Conservation (phyloP, 331 rosid species). For the Ulmus americana region DNA sequence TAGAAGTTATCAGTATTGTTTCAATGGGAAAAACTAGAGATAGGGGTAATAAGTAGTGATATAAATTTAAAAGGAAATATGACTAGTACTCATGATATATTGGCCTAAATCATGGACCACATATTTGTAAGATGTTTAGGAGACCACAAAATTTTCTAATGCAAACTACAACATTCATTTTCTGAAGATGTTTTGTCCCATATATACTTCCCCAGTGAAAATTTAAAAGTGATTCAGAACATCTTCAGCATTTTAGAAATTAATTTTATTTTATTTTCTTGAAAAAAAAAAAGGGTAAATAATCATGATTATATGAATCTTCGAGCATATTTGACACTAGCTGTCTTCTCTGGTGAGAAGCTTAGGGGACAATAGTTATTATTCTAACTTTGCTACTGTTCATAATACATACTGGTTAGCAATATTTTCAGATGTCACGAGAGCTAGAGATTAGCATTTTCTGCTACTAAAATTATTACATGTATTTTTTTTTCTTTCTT, state of each 20-base stretch:
- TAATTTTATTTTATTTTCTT: background rate
- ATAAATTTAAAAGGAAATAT: background rate
- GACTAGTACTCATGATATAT: background rate
- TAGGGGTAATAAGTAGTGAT: background rate
- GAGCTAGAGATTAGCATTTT: background rate
- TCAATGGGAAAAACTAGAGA: too few relatives aligned
- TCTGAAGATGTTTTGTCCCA: background rate
- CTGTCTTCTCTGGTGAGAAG: too few relatives aligned
- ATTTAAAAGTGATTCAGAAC: background rate
- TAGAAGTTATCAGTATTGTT: background rate
- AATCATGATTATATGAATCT: background rate
- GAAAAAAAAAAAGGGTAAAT: background rate
- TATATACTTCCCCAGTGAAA: background rate
- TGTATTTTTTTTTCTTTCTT: too few relatives aligned
- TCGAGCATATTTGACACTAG: background rate
- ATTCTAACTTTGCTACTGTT: background rate
- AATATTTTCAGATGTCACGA: background rate
- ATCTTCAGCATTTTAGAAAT: background rate
- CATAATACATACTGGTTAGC: background rate
- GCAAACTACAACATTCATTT: background rate
- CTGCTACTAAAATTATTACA: background rate
- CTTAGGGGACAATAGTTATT: background rate
- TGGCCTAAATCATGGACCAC: background rate
- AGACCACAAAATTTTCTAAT: background rate
- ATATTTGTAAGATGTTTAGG: background rate